Conservation (phyloP, 1,139 yeast species). For the Candida smagusa region DNA sequence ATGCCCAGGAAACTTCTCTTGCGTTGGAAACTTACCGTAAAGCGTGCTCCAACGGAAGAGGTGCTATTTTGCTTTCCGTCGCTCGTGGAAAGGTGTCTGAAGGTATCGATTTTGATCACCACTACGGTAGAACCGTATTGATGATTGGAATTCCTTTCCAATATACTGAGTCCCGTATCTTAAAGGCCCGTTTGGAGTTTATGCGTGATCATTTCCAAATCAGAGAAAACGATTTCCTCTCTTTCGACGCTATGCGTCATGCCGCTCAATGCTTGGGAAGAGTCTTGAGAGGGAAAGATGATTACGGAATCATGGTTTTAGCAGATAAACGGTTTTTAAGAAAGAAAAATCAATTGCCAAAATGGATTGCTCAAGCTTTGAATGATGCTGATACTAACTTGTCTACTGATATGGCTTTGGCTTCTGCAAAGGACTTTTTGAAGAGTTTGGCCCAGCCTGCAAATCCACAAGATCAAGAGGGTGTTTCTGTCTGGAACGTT, state of each 20-base stretch:
- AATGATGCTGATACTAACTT: constrained; percentile 87
- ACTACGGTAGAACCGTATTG: constrained; percentile 93
- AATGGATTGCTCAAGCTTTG: constrained; percentile 94
- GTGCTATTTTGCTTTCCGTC: constrained; percentile 91
- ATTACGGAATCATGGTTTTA: constrained; percentile 96
- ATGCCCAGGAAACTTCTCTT: constrained; percentile 94
- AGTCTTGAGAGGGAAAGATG: constrained; percentile 95
- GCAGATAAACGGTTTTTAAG: constrained; percentile 92
- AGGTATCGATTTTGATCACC: constrained; percentile 99
- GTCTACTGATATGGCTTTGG: constrained; percentile 97
- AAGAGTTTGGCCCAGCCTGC: constrained; percentile 94
- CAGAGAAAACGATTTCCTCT: constrained; percentile 86
- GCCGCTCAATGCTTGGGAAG: constrained; percentile 99
- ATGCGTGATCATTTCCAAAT: constrained; percentile 90
- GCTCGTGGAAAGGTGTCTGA: constrained; percentile 99
- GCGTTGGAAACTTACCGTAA: constrained; percentile 94
- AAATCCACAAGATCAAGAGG: constrained; percentile 87
- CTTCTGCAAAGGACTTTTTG: constrained; percentile 87
- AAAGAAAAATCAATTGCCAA: constrained; percentile 85
- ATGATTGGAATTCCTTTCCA: constrained; percentile 99
- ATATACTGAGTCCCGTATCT: constrained; percentile 92
- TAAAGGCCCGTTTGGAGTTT: constrained; percentile 92
- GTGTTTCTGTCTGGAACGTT: constrained; percentile 88
- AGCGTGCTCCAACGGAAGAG: constrained; percentile 96
- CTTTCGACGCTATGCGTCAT: constrained; percentile 99